A percentile compares a stretch with the other conserved stretches of the same genome.
Conservation (phyloP, 1,284 basidiomycete species). For the Ustilago vetiveriae region DNA sequence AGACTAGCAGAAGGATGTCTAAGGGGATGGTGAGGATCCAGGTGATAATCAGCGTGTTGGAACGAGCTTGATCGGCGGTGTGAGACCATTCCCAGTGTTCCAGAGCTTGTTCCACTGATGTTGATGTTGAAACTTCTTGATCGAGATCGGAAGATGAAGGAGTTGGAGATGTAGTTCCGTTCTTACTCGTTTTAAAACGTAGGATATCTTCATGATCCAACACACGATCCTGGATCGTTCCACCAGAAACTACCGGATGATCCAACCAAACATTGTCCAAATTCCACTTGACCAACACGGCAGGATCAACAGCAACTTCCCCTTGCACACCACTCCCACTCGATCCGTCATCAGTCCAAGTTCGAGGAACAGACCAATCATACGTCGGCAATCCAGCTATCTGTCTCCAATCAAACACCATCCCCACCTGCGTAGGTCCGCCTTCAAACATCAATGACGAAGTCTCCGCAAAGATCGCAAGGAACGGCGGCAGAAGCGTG, state of each 20-base stretch:
- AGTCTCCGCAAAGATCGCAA: constrained; percentile 78
- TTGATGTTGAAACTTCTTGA: neutral
- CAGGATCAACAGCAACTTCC: constrained; percentile 6
- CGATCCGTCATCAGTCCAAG: neutral
- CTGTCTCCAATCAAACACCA: constrained; percentile 97
- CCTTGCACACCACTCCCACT: neutral
- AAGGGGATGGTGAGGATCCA: constrained; percentile 36
- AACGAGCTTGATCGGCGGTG: constrained; percentile 16
- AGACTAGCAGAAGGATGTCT: constrained; percentile 81
- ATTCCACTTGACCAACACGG: constrained; percentile 23
- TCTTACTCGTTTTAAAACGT: constrained; percentile 24
- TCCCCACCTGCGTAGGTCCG: constrained; percentile 83
- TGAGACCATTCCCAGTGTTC: constrained; percentile 70
- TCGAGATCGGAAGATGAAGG: too few relatives aligned
- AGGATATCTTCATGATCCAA: constrained; percentile 25
- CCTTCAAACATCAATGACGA: constrained; percentile 83
- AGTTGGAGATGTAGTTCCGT: constrained; percentile 5
- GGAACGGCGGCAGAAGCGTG: constrained; percentile 81
- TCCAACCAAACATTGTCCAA: constrained; percentile 67
- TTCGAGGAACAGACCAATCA: constrained; percentile 12
- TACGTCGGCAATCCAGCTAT: constrained; percentile 72
- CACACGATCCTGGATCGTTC: neutral
- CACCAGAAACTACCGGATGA: neutral
- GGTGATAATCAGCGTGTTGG: constrained; percentile 10
- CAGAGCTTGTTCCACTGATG: constrained; percentile 71